phyloP scores from a whole-genome alignment of 352 stramenopile species.

The Globisporangium cylindrosporum region DNA sequence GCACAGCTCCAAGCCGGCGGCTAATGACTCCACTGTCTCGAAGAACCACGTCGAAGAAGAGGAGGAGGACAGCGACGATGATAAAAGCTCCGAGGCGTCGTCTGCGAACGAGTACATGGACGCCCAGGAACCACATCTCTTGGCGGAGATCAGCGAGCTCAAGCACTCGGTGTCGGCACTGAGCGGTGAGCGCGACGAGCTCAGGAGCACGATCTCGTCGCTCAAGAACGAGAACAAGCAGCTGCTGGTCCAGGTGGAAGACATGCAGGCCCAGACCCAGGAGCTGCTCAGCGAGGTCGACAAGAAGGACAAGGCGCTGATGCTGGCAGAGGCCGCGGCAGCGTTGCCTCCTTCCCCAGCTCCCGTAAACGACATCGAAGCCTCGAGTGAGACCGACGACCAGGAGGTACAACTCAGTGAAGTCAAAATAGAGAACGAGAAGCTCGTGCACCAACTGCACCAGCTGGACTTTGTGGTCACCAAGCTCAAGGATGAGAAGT shows the following conservation, averaged over 20 bases:
- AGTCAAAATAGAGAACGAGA: conserved; percentile 28
- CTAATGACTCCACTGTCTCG: not conserved
- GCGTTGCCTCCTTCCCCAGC: not conserved
- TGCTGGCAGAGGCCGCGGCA: conserved; percentile 4
- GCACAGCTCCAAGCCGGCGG: not conserved
- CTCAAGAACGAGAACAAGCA: conserved; percentile 19
- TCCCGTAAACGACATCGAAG: conserved; percentile 15
- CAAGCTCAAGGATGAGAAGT: conserved; percentile 51
- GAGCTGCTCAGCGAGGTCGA: conserved; percentile 20
- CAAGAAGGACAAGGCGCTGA: conserved; percentile 22
- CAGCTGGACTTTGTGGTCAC: conserved; percentile 47
- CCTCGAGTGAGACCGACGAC: conserved; percentile 8
- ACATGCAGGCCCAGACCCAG: conserved; percentile 18
- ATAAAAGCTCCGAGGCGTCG: conserved; percentile 39
- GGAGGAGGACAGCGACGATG: conserved; percentile 24
- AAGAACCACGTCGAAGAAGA: conserved; percentile 9
- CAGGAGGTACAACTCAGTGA: conserved; percentile 13
- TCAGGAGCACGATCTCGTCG: not conserved
- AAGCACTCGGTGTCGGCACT: conserved; percentile 29
- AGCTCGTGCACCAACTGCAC: conserved; percentile 37
- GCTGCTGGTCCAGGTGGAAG: conserved; percentile 19
- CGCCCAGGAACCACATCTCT: conserved; percentile 49
- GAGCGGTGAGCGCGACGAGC: conserved; percentile 18
- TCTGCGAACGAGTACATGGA: conserved; percentile 59
- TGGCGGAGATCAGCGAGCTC: conserved; percentile 51